phyloP scores from a whole-genome alignment of 2,329 filamentous ascomycete species.

The Colletotrichum cereale region DNA sequence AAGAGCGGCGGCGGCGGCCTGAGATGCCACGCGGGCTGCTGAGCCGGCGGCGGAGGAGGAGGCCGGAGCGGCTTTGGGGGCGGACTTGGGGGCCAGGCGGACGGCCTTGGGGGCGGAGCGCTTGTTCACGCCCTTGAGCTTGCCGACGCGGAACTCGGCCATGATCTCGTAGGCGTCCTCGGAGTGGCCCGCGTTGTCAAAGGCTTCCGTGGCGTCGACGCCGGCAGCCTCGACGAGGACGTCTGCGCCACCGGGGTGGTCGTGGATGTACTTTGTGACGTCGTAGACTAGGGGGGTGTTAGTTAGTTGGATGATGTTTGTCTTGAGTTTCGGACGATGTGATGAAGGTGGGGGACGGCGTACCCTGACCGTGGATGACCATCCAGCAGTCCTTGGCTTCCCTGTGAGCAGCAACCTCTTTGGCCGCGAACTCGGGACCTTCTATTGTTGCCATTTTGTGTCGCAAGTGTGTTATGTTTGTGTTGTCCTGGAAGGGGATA shows the following conservation, averaged over 20 bases:
- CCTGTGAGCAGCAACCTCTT: conserved; percentile 64
- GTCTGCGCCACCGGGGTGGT: conserved; percentile 81
- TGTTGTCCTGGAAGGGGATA: neutral
- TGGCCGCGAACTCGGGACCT: conserved; percentile 48
- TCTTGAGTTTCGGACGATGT: neutral
- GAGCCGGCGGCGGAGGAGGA: conserved; percentile 18
- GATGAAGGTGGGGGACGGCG: neutral
- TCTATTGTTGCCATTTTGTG: conserved; percentile 38
- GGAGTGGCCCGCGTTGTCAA: conserved; percentile 87
- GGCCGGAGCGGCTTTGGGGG: neutral
- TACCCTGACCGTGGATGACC: conserved; percentile 67
- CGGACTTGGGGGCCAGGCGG: conserved; percentile 41
- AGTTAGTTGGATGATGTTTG: neutral
- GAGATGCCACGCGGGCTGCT: conserved; percentile 29
- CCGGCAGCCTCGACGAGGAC: conserved; percentile 83
- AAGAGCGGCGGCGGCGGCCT: conserved; percentile 41
- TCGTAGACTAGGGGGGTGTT: conserved; percentile 64
- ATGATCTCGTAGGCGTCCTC: conserved; percentile 66
- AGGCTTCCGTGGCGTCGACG: conserved; percentile 82
- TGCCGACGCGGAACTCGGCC: conserved; percentile 53
- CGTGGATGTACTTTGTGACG: conserved; percentile 67
- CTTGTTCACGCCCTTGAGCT: conserved; percentile 49
- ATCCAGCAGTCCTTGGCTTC: conserved; percentile 64
- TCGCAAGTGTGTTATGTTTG: neutral
- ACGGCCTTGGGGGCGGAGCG: conserved; percentile 44